Evolutionary conservation across 1,284 basidiomycete species (phyloP).

Genomic region (Malassezia restricta): DNA sequence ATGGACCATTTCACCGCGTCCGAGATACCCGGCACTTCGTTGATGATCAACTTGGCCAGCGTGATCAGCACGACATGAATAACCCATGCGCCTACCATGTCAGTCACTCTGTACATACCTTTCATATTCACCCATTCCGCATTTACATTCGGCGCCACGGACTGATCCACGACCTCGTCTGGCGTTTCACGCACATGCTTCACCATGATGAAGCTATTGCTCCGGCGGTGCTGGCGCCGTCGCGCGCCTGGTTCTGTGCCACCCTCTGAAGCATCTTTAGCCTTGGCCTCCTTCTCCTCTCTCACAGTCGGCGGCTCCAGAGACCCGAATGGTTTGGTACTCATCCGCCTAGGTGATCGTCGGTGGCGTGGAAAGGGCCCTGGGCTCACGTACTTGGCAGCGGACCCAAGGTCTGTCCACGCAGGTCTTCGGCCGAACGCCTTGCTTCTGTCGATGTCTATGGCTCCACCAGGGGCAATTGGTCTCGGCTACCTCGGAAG

Average conservation of each 20-base stretch:
- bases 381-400: too few relatives aligned
- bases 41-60: conserved; percentile 78
- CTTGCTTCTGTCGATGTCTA: neutral
- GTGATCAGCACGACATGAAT: conserved; percentile 91
- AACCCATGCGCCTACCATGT: conserved; percentile 60
- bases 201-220: conserved; percentile 60
- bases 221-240: conserved; percentile 53
- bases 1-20: conserved; percentile 92
- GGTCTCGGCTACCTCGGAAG: neutral
- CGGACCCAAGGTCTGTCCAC: too few relatives aligned
- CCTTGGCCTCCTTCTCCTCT: neutral
- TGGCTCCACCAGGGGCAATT: conserved; percentile 4
- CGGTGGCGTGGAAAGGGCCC: too few relatives aligned
- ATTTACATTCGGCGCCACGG: conserved; percentile 61
- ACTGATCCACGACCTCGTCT: conserved; percentile 48
- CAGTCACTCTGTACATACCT: conserved; percentile 51
- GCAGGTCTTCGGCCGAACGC: too few relatives aligned
- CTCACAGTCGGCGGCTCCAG: neutral
- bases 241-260: neutral
- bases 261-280: neutral
- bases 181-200: conserved; percentile 47
- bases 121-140: conserved; percentile 98
- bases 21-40: conserved; percentile 84
- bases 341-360: too few relatives aligned
- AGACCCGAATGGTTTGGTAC: too few relatives aligned